These are phyloP conservation scores for Colletotrichum sp. DNA, from an alignment of 2,329 filamentous ascomycete genomes.

Conservation along the genomic window DNA sequence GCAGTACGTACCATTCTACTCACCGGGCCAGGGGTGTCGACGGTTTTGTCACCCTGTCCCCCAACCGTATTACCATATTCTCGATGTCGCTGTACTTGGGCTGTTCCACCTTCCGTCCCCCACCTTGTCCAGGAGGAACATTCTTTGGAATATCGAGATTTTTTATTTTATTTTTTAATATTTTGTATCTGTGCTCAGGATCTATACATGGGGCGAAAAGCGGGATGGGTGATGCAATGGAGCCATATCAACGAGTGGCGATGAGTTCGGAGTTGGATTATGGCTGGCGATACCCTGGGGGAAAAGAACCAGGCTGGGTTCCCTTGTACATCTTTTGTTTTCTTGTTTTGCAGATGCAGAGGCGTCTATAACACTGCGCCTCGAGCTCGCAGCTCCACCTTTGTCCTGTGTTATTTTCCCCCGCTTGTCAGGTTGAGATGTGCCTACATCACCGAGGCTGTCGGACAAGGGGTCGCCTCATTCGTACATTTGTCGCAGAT, in stretches of 20 bases:
- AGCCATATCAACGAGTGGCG: neutral
- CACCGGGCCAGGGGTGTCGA: neutral
- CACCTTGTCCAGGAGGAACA: neutral
- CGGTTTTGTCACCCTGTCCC: neutral
- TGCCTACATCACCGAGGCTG: neutral
- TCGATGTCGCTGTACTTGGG: neutral
- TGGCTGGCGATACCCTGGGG: conserved; percentile 12
- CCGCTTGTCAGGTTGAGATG: conserved; percentile 15
- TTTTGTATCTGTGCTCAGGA: conserved; percentile 15
- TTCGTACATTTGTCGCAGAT: conserved; percentile 9
- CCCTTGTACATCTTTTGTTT: conserved; percentile 10
- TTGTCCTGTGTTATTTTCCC: neutral
- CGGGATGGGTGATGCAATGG: neutral
- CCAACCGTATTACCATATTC: neutral
- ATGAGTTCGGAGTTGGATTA: conserved; percentile 12
- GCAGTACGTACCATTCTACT: conserved; percentile 11
- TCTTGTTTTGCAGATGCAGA: neutral
- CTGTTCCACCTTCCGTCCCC: neutral
- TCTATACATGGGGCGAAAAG: conserved; percentile 4
- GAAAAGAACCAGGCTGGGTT: neutral
- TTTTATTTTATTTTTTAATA: conserved; percentile 16
- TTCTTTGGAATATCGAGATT: neutral
- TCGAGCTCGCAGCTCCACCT: neutral
- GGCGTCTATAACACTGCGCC: neutral
- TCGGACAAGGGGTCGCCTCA: conserved; percentile 2